Evolutionary conservation across 768 basidiomycete genomes (phyloP), one percentile per base, ranked within the genome.

Genomic region (Boletus reticulatus): DNA sequence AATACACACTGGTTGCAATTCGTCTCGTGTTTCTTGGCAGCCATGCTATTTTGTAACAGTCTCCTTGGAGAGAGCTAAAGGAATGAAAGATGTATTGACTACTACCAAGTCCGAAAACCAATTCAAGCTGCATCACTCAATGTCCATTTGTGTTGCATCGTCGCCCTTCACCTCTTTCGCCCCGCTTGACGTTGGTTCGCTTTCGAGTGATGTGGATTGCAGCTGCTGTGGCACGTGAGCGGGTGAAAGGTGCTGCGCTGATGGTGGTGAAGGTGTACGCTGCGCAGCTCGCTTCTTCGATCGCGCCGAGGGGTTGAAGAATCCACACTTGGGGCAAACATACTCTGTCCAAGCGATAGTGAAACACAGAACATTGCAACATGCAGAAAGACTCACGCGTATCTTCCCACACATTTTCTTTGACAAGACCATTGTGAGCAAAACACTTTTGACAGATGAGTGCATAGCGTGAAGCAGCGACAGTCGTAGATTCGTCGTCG

Each of bases 391-490:
- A 84, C 92, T 71, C 62, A 95, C 94, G 89, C 29, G 87, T 81
- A 58, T 88, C 85, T 57, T 88, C 86, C 83, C 88, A 94, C 68
- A 86, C 78, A 43, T 78, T 83, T 67, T 92, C 92, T 64, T 87
- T 86, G 11, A 92, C 89, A 3, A 97, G 78, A 4, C 94, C 94
- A 57, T 96, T 96, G 67, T 95, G 94, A 20, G 83, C 73, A 64
- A 89, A 95, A 66, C 94, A 96, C 58, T 84, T 85, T 61, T 86
- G 84, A 72, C 94, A 96, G 45, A 96, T 94, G 47, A 95, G 80
- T 3, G 94, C 94, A 62, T 92, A 96, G 66, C 82, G 68, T 68
- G 77, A 63, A 64, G 81, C 57, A 20, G 76, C 65, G 45, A 72
- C 68, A 27, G 68, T 72, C 12, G 67, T 63, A 6, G 80, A 74